Conservation (phyloP, 2,329 filamentous ascomycete species). For the Fusarium sambucinum region DNA sequence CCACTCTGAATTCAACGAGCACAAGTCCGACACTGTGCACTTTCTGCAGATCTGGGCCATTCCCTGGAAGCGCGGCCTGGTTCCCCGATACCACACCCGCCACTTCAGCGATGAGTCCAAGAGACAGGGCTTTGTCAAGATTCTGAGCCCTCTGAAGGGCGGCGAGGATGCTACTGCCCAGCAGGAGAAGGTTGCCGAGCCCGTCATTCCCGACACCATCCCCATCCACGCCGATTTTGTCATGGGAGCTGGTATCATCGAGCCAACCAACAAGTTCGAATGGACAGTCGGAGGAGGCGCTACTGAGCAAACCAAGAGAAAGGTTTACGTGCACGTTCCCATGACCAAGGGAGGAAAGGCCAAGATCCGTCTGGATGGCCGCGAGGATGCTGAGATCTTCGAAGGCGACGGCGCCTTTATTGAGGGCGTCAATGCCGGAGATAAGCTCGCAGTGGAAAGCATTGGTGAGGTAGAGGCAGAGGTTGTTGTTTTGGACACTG, state of each 20-base stretch:
- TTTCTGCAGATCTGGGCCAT: slow-evolving; percentile 92
- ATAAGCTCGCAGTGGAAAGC: slow-evolving; percentile 74
- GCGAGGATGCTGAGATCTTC: slow-evolving; percentile 71
- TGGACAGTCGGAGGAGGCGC: slow-evolving; percentile 76
- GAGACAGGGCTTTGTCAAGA: slow-evolving; percentile 75
- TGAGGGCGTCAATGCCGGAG: slow-evolving; percentile 71
- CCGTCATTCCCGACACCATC: slow-evolving; percentile 74
- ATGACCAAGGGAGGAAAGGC: slow-evolving; percentile 83
- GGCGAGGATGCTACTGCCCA: slow-evolving; percentile 71
- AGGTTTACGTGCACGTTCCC: slow-evolving; percentile 83
- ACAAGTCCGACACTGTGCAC: slow-evolving; percentile 76
- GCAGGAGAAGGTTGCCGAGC: slow-evolving; percentile 73
- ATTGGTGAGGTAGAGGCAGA: slow-evolving; percentile 77
- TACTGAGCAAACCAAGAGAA: slow-evolving; percentile 67
- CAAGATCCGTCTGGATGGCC: slow-evolving; percentile 75
- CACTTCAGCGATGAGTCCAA: slow-evolving; percentile 81
- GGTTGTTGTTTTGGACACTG: slow-evolving; percentile 75
- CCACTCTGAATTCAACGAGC: slow-evolving; percentile 86
- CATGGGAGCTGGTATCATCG: slow-evolving; percentile 83
- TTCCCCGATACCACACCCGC: slow-evolving; percentile 80
- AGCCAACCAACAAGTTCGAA: slow-evolving; percentile 72
- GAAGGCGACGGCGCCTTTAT: slow-evolving; percentile 89
- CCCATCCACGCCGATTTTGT: slow-evolving; percentile 86
- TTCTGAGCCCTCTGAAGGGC: slow-evolving; percentile 79
- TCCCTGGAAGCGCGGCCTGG: slow-evolving; percentile 79